phyloP scores from a whole-genome alignment of 164 flowering plant species.

The Buxus sempervirens region DNA sequence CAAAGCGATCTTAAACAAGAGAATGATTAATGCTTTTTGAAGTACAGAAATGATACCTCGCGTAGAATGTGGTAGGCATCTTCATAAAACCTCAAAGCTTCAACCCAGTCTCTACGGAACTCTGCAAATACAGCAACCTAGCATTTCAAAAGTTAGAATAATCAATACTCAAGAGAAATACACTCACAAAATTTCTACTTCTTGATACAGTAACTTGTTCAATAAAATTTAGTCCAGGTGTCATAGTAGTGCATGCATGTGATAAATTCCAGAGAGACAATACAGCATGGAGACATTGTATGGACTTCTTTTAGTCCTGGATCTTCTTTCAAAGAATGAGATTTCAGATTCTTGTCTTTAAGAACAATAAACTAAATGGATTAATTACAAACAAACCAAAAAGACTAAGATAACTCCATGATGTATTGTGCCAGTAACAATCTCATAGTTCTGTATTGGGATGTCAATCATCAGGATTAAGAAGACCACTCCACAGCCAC shows the following conservation, averaged over 20 bases:
- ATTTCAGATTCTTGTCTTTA: too few species aligned
- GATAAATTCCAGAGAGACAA: background rate
- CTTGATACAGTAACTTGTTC: background rate
- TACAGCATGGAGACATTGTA: background rate
- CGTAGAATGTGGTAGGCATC: slow-evolving; percentile 77
- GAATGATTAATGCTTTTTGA: background rate
- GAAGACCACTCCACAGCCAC: background rate
- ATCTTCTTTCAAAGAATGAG: background rate
- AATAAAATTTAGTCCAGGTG: background rate
- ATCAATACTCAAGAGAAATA: slow-evolving; percentile 1
- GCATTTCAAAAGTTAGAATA: slow-evolving; percentile 27
- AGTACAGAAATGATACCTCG: slow-evolving; percentile 50
- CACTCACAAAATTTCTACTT: background rate
- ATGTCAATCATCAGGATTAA: background rate
- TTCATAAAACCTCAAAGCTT: slow-evolving; percentile 85
- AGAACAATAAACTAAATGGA: too few species aligned
- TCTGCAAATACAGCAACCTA: slow-evolving; percentile 98
- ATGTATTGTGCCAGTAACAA: background rate
- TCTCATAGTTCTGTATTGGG: background rate
- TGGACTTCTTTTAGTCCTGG: background rate
- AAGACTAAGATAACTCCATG: background rate
- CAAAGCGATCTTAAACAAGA: background rate
- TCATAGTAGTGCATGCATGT: slow-evolving; percentile 1
- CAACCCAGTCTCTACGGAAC: slow-evolving; percentile 94
- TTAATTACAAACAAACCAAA: too few species aligned